Conservation (phyloP, 148 eudicot genomes). For the Nyssa sinensis region DNA sequence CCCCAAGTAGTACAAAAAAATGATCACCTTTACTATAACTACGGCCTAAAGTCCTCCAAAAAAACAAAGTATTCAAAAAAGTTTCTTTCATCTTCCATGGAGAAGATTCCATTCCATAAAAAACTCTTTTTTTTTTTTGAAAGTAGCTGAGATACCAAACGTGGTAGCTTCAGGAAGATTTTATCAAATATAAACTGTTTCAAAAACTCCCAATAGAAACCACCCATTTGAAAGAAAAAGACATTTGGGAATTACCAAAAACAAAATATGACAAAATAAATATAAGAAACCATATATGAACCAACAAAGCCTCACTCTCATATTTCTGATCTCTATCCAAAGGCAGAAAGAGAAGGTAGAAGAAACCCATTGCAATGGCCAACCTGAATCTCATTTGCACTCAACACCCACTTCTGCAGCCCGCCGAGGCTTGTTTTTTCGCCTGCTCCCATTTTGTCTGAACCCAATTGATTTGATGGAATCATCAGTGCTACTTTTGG, state of each 20-base stretch:
- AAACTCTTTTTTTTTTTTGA: no score
- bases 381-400: conserved; percentile 39
- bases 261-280: background rate
- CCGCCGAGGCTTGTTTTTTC: conserved; percentile 70
- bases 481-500: conserved; percentile 22
- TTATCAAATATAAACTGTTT: background rate
- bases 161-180: background rate
- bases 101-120: no score
- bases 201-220: background rate
- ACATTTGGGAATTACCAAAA: background rate
- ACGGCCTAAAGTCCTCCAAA: no score
- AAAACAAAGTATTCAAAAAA: no score
- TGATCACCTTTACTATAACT: no score
- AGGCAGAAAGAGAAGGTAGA: background rate
- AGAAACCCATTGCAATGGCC: background rate
- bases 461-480: conserved; percentile 54
- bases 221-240: conserved; percentile 3
- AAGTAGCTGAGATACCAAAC: background rate
- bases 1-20: no score
- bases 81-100: no score
- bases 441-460: conserved; percentile 65
- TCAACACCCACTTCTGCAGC: conserved; percentile 89
- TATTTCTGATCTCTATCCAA: background rate
- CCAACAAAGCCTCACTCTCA: conserved; percentile 7
- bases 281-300: background rate